Evolutionary conservation across 176 grass and related monocot species (phyloP).

Genomic region (Triticum dicoccoides): DNA sequence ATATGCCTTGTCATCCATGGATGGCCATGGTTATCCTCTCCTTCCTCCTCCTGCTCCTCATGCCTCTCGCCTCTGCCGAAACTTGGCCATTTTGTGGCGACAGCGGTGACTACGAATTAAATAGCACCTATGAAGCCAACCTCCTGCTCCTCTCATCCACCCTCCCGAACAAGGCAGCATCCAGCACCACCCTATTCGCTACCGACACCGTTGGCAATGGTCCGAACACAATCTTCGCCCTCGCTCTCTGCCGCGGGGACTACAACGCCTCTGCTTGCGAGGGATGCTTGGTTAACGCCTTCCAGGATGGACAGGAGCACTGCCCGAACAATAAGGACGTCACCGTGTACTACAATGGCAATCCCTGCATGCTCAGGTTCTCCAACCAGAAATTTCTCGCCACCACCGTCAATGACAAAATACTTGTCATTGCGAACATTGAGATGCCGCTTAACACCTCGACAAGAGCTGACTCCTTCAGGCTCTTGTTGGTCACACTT

Average conservation of each 20-base stretch:
- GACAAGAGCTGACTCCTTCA: no score
- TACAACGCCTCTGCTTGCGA: not conserved
- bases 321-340: constrained; percentile 13
- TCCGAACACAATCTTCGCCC: constrained; percentile 14
- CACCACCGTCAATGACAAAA: not conserved
- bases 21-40: no score
- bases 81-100: not conserved
- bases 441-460: not conserved
- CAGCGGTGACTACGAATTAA: constrained; percentile 29
- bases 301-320: not conserved
- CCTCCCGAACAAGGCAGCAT: constrained; percentile 9
- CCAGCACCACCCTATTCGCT: constrained; percentile 16
- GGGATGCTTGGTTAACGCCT: not conserved
- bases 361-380: constrained; percentile 41
- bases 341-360: not conserved
- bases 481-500: no score
- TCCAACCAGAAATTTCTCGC: constrained; percentile 37
- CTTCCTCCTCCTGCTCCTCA: no score
- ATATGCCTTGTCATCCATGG: constrained; percentile 43
- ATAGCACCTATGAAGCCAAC: constrained; percentile 35
- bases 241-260: constrained; percentile 44
- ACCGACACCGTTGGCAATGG: not conserved
- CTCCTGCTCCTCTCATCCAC: constrained; percentile 28
- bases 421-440: not conserved
- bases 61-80: not conserved